Evolutionary conservation across 805 yeast genomes (phyloP).

Genomic region (Candida quercuum): DNA sequence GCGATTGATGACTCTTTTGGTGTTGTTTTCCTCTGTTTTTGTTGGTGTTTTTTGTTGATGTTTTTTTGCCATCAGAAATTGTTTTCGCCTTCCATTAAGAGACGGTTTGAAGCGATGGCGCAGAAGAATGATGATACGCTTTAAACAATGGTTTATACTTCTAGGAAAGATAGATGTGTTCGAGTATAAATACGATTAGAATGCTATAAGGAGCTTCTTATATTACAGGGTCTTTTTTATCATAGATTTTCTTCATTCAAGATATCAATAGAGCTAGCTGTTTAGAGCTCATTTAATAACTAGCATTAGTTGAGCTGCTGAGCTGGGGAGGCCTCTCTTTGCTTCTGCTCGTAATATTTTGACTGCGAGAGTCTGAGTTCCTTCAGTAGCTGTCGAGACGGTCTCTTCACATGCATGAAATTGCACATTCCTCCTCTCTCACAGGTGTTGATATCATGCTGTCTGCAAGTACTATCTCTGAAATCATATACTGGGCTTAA

Average conservation of each 20-base stretch:
- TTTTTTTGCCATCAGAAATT: slow-evolving; percentile 11
- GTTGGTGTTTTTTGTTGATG: too few species aligned
- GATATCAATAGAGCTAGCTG: too few species aligned
- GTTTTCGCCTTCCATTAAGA: background rate
- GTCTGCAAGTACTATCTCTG: slow-evolving; percentile 70
- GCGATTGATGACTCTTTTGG: background rate
- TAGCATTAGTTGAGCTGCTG: too few species aligned
- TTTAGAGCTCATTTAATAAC: too few species aligned
- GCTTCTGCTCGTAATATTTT: slow-evolving; percentile 17
- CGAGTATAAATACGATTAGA: too few species aligned
- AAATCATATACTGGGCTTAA: slow-evolving; percentile 69
- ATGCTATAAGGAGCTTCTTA: too few species aligned
- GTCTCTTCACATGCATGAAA: slow-evolving; percentile 72
- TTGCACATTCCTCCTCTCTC: slow-evolving; percentile 82
- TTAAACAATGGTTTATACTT: too few species aligned
- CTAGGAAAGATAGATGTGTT: too few species aligned
- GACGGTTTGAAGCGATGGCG: background rate
- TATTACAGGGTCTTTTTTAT: too few species aligned
- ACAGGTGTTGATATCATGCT: slow-evolving; percentile 59
- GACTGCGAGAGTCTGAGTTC: slow-evolving; percentile 39
- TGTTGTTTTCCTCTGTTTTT: background rate
- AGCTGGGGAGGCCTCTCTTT: too few species aligned
- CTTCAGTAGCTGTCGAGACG: slow-evolving; percentile 37
- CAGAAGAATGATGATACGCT: too few species aligned
- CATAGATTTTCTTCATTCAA: too few species aligned